phyloP scores from a whole-genome alignment of 495 filamentous ascomycete genomes.

The Neurospora tetrasperma region DNA sequence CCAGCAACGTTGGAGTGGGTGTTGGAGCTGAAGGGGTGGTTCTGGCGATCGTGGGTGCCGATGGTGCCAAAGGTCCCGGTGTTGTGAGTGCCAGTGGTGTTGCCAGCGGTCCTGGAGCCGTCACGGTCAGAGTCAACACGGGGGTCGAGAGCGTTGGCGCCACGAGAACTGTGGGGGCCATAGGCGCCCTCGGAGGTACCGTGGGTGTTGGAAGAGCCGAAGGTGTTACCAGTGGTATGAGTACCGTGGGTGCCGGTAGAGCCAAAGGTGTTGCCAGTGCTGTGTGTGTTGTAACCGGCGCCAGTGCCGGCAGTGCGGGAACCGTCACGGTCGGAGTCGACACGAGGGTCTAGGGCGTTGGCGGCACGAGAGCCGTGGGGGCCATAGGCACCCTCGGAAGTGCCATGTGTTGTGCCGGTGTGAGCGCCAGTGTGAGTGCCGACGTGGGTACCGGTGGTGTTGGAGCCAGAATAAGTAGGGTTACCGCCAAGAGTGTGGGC shows the following conservation, averaged over 20 bases:
- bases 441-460: constrained; percentile 34
- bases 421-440: constrained; percentile 9
- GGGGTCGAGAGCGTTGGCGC: constrained; percentile 39
- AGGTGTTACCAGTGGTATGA: constrained; percentile 5
- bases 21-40: constrained; percentile 9
- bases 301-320: constrained; percentile 7
- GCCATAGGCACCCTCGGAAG: constrained; percentile 7
- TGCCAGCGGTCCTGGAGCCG: constrained; percentile 9
- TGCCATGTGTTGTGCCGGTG: constrained; percentile 13
- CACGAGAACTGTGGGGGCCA: constrained; percentile 8
- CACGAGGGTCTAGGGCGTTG: constrained; percentile 11
- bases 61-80: constrained; percentile 5
- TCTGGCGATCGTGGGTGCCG: not conserved
- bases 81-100: constrained; percentile 9
- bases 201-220: constrained; percentile 4
- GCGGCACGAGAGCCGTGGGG: constrained; percentile 11
- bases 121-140: constrained; percentile 32
- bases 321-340: constrained; percentile 9
- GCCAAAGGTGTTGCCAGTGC: constrained; percentile 3
- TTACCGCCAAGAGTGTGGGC: not conserved
- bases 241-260: not conserved
- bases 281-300: constrained; percentile 9
- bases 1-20: constrained; percentile 16
- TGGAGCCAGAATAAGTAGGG: constrained; percentile 11
- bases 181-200: not conserved